Evolutionary conservation across 768 basidiomycete species (phyloP).

Genomic region (Leucosporidium creatinivorum): DNA sequence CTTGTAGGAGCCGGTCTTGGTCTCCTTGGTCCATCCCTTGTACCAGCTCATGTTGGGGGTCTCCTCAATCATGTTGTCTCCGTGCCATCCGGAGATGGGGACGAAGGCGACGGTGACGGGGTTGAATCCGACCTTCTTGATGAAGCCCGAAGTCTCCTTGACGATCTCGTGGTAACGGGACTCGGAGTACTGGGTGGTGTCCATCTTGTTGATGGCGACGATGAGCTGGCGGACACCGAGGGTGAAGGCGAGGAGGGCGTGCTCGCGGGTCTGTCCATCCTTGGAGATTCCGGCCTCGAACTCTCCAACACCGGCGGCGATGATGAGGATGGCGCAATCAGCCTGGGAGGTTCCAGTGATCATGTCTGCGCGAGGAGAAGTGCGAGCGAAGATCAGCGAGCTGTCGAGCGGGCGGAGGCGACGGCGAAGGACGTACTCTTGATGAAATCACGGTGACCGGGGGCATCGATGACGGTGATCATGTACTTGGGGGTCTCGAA

Average conservation of each 20-base stretch:
- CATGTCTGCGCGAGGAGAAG: conserved; percentile 31
- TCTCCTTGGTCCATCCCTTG: conserved; percentile 99
- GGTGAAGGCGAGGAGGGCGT: conserved; percentile 98
- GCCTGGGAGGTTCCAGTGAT: conserved; percentile 99
- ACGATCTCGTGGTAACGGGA: conserved; percentile 86
- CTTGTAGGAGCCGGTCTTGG: conserved; percentile 84
- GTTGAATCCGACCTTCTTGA: conserved; percentile 87
- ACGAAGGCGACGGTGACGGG: conserved; percentile 97
- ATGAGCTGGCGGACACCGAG: conserved; percentile 97
- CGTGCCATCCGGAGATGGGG: conserved; percentile 99
- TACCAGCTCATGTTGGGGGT: conserved; percentile 97
- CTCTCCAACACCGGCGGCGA: conserved; percentile 98
- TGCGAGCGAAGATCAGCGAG: background rate
- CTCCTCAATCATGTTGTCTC: conserved; percentile 99
- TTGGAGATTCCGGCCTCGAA: conserved; percentile 99
- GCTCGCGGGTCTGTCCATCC: conserved; percentile 99
- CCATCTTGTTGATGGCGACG: conserved; percentile 99
- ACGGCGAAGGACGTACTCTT: conserved; percentile 71
- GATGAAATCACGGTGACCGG: conserved; percentile 99
- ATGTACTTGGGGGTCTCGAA: conserved; percentile 93
- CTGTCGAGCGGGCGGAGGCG: background rate
- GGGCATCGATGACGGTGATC: conserved; percentile 82
- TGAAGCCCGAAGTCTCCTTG: conserved; percentile 43
- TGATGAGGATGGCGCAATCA: conserved; percentile 99
- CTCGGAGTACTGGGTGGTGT: conserved; percentile 99